A percentile compares a stretch with the other conserved stretches of the same genome.
These are phyloP conservation scores for Monosporascus sp. DNA, from an alignment of 2,329 filamentous ascomycete genomes.

Conservation along the genomic window DNA sequence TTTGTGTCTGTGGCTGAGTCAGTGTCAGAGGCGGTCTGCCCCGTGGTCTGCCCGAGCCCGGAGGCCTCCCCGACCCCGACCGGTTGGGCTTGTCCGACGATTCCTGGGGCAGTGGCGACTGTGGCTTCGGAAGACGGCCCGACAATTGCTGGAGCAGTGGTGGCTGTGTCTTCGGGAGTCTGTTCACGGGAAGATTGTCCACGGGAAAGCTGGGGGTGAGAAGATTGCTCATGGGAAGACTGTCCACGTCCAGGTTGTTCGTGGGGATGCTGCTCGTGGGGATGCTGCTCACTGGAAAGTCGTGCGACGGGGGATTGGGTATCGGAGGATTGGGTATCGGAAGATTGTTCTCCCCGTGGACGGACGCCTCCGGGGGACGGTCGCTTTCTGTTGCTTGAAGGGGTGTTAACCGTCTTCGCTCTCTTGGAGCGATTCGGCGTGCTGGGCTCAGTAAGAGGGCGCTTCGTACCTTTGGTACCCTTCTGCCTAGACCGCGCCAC, in stretches of 20 bases:
- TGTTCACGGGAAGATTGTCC: too few species aligned
- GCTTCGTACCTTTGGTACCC: slow-evolving; percentile 19
- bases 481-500: slow-evolving; percentile 5
- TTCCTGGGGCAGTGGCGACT: neutral
- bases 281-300: neutral
- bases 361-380: neutral
- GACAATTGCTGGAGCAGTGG: neutral
- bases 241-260: too few species aligned
- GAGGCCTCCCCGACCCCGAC: too few species aligned
- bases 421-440: slow-evolving; percentile 3
- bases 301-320: neutral
- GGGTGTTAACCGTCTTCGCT: slow-evolving; percentile 16
- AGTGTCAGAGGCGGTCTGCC: neutral
- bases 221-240: too few species aligned
- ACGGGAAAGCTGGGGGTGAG: too few species aligned
- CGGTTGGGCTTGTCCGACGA: neutral
- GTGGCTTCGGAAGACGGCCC: neutral
- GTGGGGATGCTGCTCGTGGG: neutral
- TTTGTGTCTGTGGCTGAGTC: neutral
- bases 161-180: neutral
- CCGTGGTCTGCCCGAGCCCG: neutral
- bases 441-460: slow-evolving; percentile 5
- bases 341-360: neutral
- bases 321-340: neutral
- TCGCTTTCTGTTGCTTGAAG: slow-evolving; percentile 10